Evolutionary conservation across 225 moss, liverwort and hornwort species (phyloP).

Genomic region (Straminergon stramineum): DNA sequence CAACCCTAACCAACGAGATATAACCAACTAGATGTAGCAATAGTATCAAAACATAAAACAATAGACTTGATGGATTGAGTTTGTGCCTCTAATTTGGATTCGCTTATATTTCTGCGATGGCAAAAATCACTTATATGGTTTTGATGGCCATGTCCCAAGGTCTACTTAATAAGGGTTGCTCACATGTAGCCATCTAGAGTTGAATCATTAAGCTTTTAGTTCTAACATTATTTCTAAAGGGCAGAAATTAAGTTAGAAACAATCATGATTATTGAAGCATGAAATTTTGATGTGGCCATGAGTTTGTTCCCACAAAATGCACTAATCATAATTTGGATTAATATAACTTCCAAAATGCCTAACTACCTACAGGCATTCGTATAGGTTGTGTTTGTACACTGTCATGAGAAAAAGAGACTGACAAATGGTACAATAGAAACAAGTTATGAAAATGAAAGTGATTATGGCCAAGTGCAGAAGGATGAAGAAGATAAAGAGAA

Average conservation of each 20-base stretch:
- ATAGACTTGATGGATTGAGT: background rate
- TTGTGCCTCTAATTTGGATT: background rate
- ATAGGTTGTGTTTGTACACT: background rate
- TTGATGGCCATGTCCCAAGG: background rate
- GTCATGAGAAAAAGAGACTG: background rate
- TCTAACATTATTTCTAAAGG: background rate
- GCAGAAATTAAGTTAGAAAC: background rate
- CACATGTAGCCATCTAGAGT: background rate
- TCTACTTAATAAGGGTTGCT: background rate
- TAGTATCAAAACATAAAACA: background rate
- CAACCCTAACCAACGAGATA: background rate
- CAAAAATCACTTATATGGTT: background rate
- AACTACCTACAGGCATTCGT: rapidly evolving
- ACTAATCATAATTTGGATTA: no score
- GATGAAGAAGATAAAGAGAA: background rate
- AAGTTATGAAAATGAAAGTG: background rate
- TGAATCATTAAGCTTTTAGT: background rate
- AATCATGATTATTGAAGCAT: background rate
- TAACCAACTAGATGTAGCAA: background rate
- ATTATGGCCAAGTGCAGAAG: background rate
- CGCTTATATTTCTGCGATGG: background rate
- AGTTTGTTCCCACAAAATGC: background rate
- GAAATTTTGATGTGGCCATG: background rate
- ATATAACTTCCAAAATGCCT: background rate
- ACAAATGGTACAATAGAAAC: background rate